A percentile compares a stretch with the other conserved stretches of the same genome.
Conservation (phyloP, 1,139 yeast species). For the Sugiyamaella castrensis region DNA sequence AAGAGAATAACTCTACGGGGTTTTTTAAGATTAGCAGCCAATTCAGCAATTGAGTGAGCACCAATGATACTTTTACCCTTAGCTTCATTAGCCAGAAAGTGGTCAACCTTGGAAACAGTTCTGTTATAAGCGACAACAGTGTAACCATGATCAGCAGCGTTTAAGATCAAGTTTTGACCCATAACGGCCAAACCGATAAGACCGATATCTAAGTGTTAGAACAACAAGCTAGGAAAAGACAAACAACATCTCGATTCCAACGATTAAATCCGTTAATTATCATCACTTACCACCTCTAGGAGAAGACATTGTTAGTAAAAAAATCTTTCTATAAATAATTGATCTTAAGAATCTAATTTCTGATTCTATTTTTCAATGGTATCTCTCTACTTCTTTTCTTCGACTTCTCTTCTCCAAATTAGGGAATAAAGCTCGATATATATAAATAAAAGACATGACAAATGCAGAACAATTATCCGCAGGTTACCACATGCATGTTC, state of each 20-base stretch:
- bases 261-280: background rate
- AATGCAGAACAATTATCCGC: background rate
- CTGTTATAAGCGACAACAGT: constrained; percentile 98
- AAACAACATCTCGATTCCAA: too few species aligned
- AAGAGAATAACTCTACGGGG: constrained; percentile 94
- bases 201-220: constrained; percentile 66
- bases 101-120: constrained; percentile 93
- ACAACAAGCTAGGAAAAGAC: background rate
- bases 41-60: constrained; percentile 88
- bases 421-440: constrained; percentile 3
- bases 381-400: too few species aligned
- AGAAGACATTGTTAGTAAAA: constrained; percentile 13
- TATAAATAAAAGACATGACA: background rate
- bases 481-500: too few species aligned
- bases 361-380: too few species aligned
- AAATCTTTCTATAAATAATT: background rate
- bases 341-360: background rate
- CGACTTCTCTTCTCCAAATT: too few species aligned
- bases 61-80: constrained; percentile 92
- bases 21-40: constrained; percentile 84
- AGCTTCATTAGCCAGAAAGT: constrained; percentile 90
- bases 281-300: constrained; percentile 21
- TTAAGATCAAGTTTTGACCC: constrained; percentile 98
- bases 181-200: constrained; percentile 99
- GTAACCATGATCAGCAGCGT: constrained; percentile 95